Evolutionary conservation across 1,139 yeast genomes (phyloP).

Genomic region (Suhomyces kunorum): DNA sequence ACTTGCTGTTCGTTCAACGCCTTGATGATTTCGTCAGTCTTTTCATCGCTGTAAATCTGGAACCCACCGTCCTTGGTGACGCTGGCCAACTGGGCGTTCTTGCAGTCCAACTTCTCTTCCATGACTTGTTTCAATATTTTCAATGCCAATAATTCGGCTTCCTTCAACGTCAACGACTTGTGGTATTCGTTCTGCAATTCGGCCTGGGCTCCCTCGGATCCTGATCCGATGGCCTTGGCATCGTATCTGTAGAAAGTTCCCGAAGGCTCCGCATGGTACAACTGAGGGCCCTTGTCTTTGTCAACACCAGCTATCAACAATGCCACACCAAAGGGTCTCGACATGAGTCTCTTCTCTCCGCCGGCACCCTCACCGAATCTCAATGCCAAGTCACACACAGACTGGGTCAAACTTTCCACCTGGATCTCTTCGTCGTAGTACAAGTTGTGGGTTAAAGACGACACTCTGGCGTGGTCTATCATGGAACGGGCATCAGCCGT

Average conservation of each 20-base stretch:
- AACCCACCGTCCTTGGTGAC: constrained; percentile 88
- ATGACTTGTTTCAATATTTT: constrained; percentile 95
- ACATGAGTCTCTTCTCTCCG: constrained; percentile 96
- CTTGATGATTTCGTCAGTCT: constrained; percentile 80
- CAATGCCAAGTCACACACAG: constrained; percentile 94
- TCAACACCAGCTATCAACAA: constrained; percentile 93
- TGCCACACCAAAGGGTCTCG: constrained; percentile 99
- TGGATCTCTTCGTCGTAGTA: constrained; percentile 91
- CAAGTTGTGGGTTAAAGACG: constrained; percentile 83
- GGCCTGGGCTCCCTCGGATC: constrained; percentile 98
- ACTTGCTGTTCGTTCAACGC: constrained; percentile 71
- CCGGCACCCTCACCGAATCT: constrained; percentile 98
- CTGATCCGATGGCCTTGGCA: constrained; percentile 98
- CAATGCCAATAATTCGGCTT: constrained; percentile 87
- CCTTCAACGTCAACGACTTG: constrained; percentile 86
- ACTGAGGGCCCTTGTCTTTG: constrained; percentile 90
- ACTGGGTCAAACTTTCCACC: constrained; percentile 92
- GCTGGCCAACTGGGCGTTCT: constrained; percentile 92
- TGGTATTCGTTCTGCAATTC: constrained; percentile 97
- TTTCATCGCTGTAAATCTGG: constrained; percentile 79
- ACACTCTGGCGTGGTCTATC: constrained; percentile 97
- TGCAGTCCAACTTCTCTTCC: constrained; percentile 97
- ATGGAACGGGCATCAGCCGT: constrained; percentile 98
- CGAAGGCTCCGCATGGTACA: constrained; percentile 98
- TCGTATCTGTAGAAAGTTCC: constrained; percentile 97